These are phyloP conservation scores for Hamamelis virginiana DNA, from an alignment of 164 flowering plant genomes.

Conservation along the genomic window DNA sequence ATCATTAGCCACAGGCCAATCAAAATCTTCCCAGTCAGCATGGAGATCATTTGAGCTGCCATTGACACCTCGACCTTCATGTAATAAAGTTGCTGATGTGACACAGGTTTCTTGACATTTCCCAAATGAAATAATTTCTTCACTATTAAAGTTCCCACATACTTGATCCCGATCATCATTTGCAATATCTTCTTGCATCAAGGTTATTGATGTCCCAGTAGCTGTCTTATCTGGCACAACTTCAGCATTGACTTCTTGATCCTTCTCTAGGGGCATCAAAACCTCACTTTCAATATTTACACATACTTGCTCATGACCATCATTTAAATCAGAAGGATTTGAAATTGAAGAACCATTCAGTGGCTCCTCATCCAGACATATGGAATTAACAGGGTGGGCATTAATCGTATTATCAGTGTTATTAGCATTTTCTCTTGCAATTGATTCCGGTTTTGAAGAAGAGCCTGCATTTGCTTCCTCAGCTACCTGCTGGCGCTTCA, in stretches of 20 bases:
- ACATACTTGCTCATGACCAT: constrained; percentile 2
- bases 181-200: not conserved
- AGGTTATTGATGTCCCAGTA: not conserved
- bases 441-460: constrained; percentile 4
- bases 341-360: not conserved
- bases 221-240: not conserved
- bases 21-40: not conserved
- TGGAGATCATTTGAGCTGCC: not conserved
- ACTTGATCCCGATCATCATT: not conserved
- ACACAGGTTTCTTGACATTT: too few species aligned
- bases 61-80: too few species aligned
- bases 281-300: constrained; percentile 18
- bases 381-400: not conserved
- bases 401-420: not conserved
- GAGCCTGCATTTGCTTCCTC: not conserved
- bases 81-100: too few species aligned
- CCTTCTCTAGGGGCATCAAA: constrained; percentile 11
- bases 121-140: not conserved
- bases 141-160: not conserved
- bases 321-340: constrained; percentile 9
- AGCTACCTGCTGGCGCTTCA: not conserved
- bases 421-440: not conserved
- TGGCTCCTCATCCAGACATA: constrained; percentile 1
- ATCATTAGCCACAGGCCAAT: constrained; percentile 11
- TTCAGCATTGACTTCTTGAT: constrained; percentile 5